Conservation (phyloP, 179 eudicot genomes). For the Spinacia oleracea region DNA sequence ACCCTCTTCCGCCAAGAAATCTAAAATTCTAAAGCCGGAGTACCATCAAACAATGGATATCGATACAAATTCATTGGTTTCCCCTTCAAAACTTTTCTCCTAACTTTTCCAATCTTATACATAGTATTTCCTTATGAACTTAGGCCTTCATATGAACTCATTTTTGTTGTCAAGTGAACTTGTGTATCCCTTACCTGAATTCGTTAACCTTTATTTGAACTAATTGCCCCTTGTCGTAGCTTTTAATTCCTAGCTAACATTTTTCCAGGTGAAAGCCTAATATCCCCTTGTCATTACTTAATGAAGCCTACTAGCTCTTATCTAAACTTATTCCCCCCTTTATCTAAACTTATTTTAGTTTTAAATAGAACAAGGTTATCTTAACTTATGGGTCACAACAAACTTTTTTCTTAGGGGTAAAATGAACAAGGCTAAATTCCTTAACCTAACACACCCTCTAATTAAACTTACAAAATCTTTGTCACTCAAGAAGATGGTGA, state of each 20-base stretch:
- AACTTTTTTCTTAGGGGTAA: background rate
- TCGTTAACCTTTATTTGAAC: too few species aligned
- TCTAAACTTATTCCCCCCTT: too few species aligned
- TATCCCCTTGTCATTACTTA: too few species aligned
- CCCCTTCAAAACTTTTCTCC: background rate
- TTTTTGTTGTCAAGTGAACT: background rate
- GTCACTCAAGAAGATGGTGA: background rate
- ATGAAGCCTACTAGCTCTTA: too few species aligned
- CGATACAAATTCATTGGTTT: too few species aligned
- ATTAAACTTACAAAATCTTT: background rate
- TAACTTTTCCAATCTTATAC: background rate
- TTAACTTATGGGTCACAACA: too few species aligned
- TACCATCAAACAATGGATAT: too few species aligned
- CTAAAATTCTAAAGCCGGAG: too few species aligned
- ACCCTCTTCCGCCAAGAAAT: too few species aligned
- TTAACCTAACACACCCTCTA: background rate
- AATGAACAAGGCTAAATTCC: background rate
- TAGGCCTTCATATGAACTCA: background rate
- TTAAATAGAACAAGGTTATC: too few species aligned
- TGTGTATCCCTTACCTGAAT: background rate
- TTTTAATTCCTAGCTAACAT: background rate
- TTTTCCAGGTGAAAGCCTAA: too few species aligned
- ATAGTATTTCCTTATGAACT: background rate
- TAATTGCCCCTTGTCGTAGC: background rate
- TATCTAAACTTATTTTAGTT: too few species aligned